Conservation (phyloP, 2,329 filamentous ascomycete species). For the Aureobasidium sp. region DNA sequence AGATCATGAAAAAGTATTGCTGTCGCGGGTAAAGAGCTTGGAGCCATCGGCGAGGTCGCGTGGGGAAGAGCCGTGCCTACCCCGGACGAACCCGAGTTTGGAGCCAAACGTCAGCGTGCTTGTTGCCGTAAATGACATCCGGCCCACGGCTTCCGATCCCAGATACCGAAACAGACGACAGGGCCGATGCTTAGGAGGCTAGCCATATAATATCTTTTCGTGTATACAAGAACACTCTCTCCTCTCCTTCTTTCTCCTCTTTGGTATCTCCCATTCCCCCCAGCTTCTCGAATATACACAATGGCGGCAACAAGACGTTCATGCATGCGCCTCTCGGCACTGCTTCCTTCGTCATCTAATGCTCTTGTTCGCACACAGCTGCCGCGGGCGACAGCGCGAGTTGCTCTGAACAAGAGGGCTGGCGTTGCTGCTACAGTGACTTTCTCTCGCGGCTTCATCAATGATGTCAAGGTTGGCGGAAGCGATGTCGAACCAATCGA, state of each 20-base stretch:
- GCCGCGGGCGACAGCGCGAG: not conserved
- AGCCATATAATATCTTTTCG: not conserved
- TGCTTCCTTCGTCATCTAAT: constrained; percentile 5
- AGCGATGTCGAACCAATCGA: not conserved
- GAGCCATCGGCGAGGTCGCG: not conserved
- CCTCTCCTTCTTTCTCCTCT: not conserved
- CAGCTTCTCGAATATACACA: not conserved
- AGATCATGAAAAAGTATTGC: not conserved
- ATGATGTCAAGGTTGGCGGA: constrained; percentile 1
- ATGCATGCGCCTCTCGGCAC: constrained; percentile 11
- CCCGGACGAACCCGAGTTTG: not conserved
- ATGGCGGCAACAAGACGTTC: constrained; percentile 13
- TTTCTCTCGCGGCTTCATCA: constrained; percentile 4
- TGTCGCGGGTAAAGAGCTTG: not conserved
- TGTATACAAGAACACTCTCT: not conserved
- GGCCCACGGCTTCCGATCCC: not conserved
- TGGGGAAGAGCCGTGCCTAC: not conserved
- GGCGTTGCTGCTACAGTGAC: constrained; percentile 1
- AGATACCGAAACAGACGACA: not conserved
- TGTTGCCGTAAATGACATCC: constrained; percentile 4
- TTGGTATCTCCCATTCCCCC: not conserved
- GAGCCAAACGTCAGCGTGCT: not conserved
- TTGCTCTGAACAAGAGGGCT: not conserved
- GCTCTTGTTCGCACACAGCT: not conserved
- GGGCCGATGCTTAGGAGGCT: not conserved